A percentile compares a stretch with the other conserved stretches of the same genome.
Conservation (phyloP, 2,329 filamentous ascomycete genomes). For the Diaporthe nobilis region DNA sequence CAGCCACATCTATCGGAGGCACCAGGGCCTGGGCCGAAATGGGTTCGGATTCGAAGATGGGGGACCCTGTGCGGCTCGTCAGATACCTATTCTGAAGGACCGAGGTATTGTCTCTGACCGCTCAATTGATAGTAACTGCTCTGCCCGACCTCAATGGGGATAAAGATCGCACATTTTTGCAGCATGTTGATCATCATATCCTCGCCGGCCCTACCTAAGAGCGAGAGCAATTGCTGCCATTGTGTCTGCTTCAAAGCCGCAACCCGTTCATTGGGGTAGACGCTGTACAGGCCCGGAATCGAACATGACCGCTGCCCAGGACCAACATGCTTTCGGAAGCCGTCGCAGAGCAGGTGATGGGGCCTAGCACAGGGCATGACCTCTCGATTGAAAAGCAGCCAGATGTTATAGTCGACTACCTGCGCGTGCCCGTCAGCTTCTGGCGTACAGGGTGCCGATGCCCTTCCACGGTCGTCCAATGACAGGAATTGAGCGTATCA, state of each 20-base stretch:
- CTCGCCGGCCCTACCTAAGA: constrained; percentile 83
- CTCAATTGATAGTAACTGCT: constrained; percentile 84
- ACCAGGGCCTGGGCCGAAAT: background rate
- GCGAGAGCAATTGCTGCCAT: constrained; percentile 81
- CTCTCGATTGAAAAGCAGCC: constrained; percentile 78
- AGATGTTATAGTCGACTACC: constrained; percentile 84
- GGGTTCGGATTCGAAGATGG: constrained; percentile 39
- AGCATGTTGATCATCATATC: constrained; percentile 83
- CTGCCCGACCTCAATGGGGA: constrained; percentile 68
- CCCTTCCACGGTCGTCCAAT: background rate
- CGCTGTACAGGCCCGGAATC: constrained; percentile 76
- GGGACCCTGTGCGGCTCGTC: constrained; percentile 21
- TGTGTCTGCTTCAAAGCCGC: constrained; percentile 75
- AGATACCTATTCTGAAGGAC: constrained; percentile 41
- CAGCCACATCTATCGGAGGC: constrained; percentile 19
- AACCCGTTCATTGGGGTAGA: constrained; percentile 79
- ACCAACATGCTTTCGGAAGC: constrained; percentile 71
- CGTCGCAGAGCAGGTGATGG: constrained; percentile 86
- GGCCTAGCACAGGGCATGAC: constrained; percentile 65
- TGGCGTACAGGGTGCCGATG: constrained; percentile 6
- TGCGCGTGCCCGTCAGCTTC: constrained; percentile 51
- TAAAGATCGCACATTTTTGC: constrained; percentile 83
- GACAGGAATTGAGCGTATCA: constrained; percentile 43
- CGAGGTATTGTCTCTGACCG: constrained; percentile 65
- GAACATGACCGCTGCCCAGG: constrained; percentile 45